A percentile compares a stretch with the other conserved stretches of the same genome.
phyloP scores from a whole-genome alignment of 108 stramenopile species.

The Cyclotella sp. region DNA sequence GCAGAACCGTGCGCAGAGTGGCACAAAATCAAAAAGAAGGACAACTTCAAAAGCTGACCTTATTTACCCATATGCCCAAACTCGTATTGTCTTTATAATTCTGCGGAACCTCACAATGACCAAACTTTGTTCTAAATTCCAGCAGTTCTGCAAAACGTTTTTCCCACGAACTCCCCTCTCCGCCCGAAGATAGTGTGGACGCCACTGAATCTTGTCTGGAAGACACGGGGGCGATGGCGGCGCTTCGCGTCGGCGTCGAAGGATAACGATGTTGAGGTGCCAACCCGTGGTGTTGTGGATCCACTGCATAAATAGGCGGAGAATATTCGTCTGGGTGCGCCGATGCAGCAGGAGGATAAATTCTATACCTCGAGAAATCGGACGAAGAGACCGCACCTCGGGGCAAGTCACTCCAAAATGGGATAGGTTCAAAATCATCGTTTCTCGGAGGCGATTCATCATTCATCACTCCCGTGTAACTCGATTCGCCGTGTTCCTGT shows the following conservation, averaged over 20 bases:
- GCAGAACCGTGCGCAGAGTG: not conserved
- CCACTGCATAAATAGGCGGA: not conserved
- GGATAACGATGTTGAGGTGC: not conserved
- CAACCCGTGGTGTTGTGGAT: not conserved
- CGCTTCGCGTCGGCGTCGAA: not conserved
- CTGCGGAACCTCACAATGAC: slow-evolving; percentile 84
- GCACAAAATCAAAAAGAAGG: not conserved
- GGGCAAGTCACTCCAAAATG: slow-evolving; percentile 23
- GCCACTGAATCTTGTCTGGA: not conserved
- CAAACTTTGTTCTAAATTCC: slow-evolving; percentile 42
- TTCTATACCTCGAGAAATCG: not conserved
- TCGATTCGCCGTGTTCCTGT: not conserved
- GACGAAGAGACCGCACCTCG: not conserved
- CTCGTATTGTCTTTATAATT: slow-evolving; percentile 69
- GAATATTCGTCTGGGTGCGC: not conserved
- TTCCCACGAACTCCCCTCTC: slow-evolving; percentile 39
- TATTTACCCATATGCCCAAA: slow-evolving; percentile 80
- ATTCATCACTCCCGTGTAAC: not conserved
- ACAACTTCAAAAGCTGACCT: slow-evolving; percentile 26
- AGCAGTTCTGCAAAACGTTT: slow-evolving; percentile 28
- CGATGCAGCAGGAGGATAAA: slow-evolving; percentile 14
- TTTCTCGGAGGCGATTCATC: not conserved
- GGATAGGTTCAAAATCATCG: slow-evolving; percentile 40
- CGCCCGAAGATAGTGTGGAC: slow-evolving; percentile 10
- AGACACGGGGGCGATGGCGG: not conserved